Base-by-base conservation (phyloP, 768 basidiomycete genomes). In the Gymnopilus junonius region DNA sequence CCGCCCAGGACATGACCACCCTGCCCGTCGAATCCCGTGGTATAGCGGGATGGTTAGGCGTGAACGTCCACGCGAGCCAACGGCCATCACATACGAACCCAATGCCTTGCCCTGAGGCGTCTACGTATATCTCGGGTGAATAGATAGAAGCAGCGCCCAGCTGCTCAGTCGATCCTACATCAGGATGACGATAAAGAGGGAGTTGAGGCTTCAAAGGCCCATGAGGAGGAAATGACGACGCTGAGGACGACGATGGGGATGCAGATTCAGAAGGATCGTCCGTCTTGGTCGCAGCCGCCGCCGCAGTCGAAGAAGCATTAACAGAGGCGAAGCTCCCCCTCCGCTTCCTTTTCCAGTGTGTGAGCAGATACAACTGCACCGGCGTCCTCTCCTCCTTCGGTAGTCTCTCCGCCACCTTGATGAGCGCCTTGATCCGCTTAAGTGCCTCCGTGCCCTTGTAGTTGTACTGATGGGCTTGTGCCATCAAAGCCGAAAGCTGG, bases 71-170 rank as follows among this genome's bases (percentile, higher is more conserved):
- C 0, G 82, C 75, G 0, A 77, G 64, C 81, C 81, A 84, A 1
- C 51, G 42, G 1, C 67, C 68, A 7, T 76, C 62, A 2, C 75
- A 57, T 0, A 78, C 43, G 10, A 85, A 65, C 12, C 83, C 82
- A 15, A 83, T 80, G 0, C 82, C 82, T 67, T 71, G 77, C 0
- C 70, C 71, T 0, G 81, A 82, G 0, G 81, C 79, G 55, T 83
- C 82, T 1, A 82, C 54, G 25, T 39, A 55, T 7, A 55, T 55
- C 25, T 55, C 12, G 11, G 51, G 7, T 23, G 21, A 6, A 17
- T 20, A 35, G 11, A 23, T 8, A 17, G 23, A 20, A 0, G 7
- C 34, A 11, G 29, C 12, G 8, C 14, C 27, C 25, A 29, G 14
- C 8, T 11, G 25, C 10, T 15, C 4, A 15, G 7, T 4, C 3